phyloP scores from a whole-genome alignment of 2,329 filamentous ascomycete genomes.

The Phyllachora maydis region DNA sequence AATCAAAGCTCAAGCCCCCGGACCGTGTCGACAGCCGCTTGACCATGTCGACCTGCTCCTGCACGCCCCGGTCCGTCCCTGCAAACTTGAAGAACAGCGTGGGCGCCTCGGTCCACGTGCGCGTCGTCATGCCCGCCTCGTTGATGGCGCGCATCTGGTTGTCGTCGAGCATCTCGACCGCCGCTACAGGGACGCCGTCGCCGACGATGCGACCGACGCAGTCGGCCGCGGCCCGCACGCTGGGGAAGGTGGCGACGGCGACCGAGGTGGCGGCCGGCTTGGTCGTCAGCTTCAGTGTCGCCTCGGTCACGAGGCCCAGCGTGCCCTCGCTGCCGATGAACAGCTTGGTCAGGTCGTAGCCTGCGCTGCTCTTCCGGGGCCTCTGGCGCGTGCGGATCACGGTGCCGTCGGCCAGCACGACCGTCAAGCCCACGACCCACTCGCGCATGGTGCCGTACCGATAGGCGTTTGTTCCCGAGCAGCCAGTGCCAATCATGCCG shows the following conservation, averaged over 20 bases:
- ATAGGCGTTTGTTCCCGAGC: conserved; percentile 72
- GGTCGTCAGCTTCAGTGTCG: conserved; percentile 68
- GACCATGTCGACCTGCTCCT: conserved; percentile 57
- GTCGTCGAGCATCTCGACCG: conserved; percentile 85
- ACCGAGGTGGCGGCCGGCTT: conserved; percentile 64
- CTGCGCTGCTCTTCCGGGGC: conserved; percentile 74
- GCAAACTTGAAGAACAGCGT: conserved; percentile 76
- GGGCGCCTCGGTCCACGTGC: conserved; percentile 49
- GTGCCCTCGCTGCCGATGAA: conserved; percentile 89
- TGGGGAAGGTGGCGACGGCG: conserved; percentile 42
- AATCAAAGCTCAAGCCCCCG: conserved; percentile 54
- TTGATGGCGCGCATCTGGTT: conserved; percentile 64
- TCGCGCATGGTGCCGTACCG: conserved; percentile 89
- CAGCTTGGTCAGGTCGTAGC: conserved; percentile 76
- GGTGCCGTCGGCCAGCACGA: conserved; percentile 78
- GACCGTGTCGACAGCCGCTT: conserved; percentile 37
- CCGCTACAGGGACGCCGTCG: conserved; percentile 65
- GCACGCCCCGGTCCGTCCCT: conserved; percentile 47
- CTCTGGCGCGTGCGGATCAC: conserved; percentile 76
- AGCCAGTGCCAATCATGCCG: conserved; percentile 61
- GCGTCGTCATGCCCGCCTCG: conserved; percentile 41
- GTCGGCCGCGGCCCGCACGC: conserved; percentile 50
- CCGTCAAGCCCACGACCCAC: conserved; percentile 74
- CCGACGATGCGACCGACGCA: conserved; percentile 67
- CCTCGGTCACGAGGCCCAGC: conserved; percentile 78